A percentile compares a stretch with the other conserved stretches of the same genome.
Evolutionary conservation across 305 asterid species (phyloP).

Genomic region (Rubia balearica): DNA sequence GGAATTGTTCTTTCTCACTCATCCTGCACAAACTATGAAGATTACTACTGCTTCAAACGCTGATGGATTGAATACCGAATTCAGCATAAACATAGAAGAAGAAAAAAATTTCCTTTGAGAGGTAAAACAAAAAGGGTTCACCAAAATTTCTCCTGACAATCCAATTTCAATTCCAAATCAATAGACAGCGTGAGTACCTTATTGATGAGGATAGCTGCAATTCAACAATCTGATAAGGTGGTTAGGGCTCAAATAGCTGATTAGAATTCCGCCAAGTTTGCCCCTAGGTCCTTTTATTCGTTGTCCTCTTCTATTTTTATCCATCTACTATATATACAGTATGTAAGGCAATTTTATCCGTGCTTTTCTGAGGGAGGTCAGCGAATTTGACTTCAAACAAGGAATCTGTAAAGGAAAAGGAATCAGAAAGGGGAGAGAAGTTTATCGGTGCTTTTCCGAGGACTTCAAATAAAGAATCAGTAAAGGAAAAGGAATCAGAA

Average conservation of each 20-base stretch:
- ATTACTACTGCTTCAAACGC: not conserved
- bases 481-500: no score
- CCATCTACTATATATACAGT: no score
- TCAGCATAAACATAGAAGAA: not conserved
- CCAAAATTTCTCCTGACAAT: not conserved
- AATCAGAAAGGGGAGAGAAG: no score
- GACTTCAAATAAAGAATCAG: no score
- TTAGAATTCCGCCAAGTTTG: not conserved
- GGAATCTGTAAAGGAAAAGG: no score
- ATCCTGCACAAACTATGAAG: constrained; percentile 4
- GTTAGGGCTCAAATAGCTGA: not conserved
- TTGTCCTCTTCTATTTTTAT: no score
- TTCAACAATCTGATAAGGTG: not conserved
- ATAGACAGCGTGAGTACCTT: not conserved
- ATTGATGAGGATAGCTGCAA: not conserved
- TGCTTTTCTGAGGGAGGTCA: no score
- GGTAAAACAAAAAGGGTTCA: not conserved
- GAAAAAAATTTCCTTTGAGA: not conserved
- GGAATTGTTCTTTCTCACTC: constrained; percentile 43
- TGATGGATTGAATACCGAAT: not conserved
- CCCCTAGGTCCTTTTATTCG: no score
- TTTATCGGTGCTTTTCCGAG: no score
- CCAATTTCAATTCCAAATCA: not conserved
- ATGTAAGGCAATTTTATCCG: no score
- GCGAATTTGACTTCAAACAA: no score